These are phyloP conservation scores for Ganoderma leucocontextum DNA, from an alignment of 1,284 basidiomycete genomes.

Conservation along the genomic window DNA sequence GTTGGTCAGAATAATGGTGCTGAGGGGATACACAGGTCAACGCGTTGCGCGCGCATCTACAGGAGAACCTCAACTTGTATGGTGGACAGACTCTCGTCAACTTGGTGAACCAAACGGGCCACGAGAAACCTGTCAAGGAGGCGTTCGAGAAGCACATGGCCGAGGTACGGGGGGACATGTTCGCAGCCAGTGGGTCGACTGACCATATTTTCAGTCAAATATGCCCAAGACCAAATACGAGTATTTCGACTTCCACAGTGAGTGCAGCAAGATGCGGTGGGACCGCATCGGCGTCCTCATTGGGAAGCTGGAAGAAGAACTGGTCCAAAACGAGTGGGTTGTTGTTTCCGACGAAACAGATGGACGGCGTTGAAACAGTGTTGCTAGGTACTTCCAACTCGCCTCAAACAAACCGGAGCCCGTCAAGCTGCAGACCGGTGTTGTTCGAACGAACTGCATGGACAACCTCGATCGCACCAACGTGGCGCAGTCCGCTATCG, in stretches of 20 bases:
- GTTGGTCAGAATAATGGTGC: conserved; percentile 15
- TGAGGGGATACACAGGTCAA: conserved; percentile 57
- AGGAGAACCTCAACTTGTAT: conserved; percentile 80
- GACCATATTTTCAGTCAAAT: conserved; percentile 54
- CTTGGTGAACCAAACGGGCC: conserved; percentile 94
- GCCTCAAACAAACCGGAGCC: conserved; percentile 55
- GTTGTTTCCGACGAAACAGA: not conserved
- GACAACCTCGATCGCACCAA: conserved; percentile 98
- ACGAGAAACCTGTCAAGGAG: conserved; percentile 96
- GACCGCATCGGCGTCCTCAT: conserved; percentile 90
- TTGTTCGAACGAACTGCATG: conserved; percentile 91
- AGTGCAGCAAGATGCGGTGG: conserved; percentile 96
- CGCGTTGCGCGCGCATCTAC: conserved; percentile 80
- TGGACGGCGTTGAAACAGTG: not conserved
- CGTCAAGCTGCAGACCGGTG: conserved; percentile 67
- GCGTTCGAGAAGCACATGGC: conserved; percentile 87
- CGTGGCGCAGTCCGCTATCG: conserved; percentile 91
- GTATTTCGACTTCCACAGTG: conserved; percentile 98
- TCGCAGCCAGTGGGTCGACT: not conserved
- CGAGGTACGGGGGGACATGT: conserved; percentile 50
- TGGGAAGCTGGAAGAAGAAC: conserved; percentile 78
- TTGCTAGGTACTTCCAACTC: conserved; percentile 77
- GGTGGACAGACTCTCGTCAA: conserved; percentile 89
- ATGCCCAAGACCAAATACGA: conserved; percentile 83
- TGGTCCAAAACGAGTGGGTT: conserved; percentile 76